Base-by-base conservation (phyloP, 805 yeast species). In the Yarrowia osloensis region DNA sequence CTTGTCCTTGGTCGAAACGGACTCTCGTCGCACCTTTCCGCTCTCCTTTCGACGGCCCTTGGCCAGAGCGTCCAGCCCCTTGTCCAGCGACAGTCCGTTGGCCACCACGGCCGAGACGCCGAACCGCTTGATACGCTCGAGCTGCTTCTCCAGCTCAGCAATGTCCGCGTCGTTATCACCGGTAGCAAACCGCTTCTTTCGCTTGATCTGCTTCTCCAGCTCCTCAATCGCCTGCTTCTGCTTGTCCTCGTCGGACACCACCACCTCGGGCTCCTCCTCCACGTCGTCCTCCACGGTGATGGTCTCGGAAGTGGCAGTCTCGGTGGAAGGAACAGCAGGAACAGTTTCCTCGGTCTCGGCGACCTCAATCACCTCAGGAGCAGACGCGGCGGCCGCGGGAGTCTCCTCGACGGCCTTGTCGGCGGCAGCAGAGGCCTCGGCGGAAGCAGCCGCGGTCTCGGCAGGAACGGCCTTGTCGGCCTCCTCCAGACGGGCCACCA, bases 101-200 rank as follows among this genome's bases (percentile, higher is more conserved):
- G 40, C 2, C 1, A 11, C 13, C 1, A 37, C 54, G 3, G 66
- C 52, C 15, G 66, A 29, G 2, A 21, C 54, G 29, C 98, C 98
- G 74, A 91, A 93, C 79, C 90, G 91, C 75, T 88, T 88, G 70
- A 92, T 85, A 74, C 97, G 85, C 40, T 81, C 81, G 72, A 91
- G 79, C 69, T 85, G 87, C 69, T 84, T 86, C 73, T 85, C 85
- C 57, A 89, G 84, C 22, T 80, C 81, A 42, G 81, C 81, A 15
- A 79, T 78, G n/a, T 79, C 79, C 24, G 67, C 68, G 31, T 67
- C 69, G 22, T 92, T 78, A 24, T 79, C 80, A 24, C 69, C 72
- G 69, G 82, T 84, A 24, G 94, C 95, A 72, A 92, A 93, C 76
- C 90, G 90, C 74, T 85, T 85, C 19, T 92, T 89, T 73, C 98